Evolutionary conservation across 306 rosid genomes (phyloP), one percentile per base, ranked within the genome.

Genomic region (Geum urbanum): DNA sequence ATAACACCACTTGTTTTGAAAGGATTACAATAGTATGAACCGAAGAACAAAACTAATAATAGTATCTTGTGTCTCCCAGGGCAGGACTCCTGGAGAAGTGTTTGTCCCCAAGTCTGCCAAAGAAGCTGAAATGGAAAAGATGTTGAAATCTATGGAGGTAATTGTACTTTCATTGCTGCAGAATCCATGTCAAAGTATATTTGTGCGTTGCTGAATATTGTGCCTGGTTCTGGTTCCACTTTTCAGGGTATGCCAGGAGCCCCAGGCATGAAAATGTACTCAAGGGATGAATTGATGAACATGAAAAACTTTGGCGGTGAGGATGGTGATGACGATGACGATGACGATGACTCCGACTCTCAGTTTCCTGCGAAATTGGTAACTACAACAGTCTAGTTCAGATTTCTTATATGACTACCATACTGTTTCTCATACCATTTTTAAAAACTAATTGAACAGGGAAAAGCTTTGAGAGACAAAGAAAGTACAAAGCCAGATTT

Each of bases 171-270:
- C 20, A 46, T 63, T 18, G 55, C 35, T n/a, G 64, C 27, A 41
- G 47, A 20, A 6, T 22, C 39, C 63, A 20, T 5, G 8, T n/a
- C 67, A 16, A n/a, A 18, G 5, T 47, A 41, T 22, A 4, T 15
- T 69, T 20, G 11, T 54, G 51, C 60, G 35, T 16, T 70, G 73
- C 47, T 69, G 54, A 22, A 52, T 37, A 7, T 72, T 48, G 45
- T 40, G 27, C 40, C 19, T 40, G 46, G n/a, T 68, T 72, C 62
- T 73, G 60, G 59, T 74, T 49, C 14, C 14, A 19, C 68, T 49
- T 54, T 73, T 72, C 86, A 94, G 99, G 99, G 99, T 14, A 91
- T 94, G 97, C 99, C 99, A n/a, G 99, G 99, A 76, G 99, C 99
- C 67, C 99, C 97, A 0, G 76, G 78, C 81, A 90, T 94, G 99